Conservation (phyloP, 345 rosid genomes). For the Durio zibethinus region DNA sequence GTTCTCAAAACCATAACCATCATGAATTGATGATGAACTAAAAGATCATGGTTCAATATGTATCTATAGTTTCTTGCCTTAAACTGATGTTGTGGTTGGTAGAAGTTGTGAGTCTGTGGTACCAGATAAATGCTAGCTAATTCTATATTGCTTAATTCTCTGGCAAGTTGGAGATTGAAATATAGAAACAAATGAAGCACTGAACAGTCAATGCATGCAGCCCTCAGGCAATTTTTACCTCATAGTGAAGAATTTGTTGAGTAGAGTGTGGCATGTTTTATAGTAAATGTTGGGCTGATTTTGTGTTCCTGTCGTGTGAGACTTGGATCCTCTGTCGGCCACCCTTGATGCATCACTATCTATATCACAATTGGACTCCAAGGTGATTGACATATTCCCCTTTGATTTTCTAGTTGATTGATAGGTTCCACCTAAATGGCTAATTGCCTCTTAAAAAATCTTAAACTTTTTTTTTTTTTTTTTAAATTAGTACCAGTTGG, state of each 20-base stretch:
- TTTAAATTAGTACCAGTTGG: slow-evolving; percentile 18
- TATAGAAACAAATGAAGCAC: background rate
- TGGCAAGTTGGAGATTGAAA: slow-evolving; percentile 18
- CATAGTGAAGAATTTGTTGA: slow-evolving; percentile 5
- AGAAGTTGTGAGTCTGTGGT: slow-evolving; percentile 4
- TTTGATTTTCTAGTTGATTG: slow-evolving; percentile 14
- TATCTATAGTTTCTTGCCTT: too few species aligned
- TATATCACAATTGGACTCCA: background rate
- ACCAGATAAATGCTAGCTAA: background rate
- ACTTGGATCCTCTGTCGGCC: background rate
- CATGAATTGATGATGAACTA: background rate
- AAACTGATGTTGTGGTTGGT: background rate
- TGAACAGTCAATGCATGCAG: background rate
- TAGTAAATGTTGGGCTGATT: slow-evolving; percentile 1
- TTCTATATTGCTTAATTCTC: slow-evolving; percentile 15
- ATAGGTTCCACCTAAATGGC: slow-evolving; percentile 23
- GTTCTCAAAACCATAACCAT: background rate
- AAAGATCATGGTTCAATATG: background rate
- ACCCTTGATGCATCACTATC: background rate
- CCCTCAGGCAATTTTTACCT: slow-evolving; percentile 1
- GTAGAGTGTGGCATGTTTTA: background rate
- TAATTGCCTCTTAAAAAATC: slow-evolving; percentile 29
- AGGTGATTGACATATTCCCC: background rate
- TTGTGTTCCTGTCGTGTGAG: slow-evolving; percentile 2
- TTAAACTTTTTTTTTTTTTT: background rate